These are phyloP conservation scores for Sporothrix schenckii DNA, from an alignment of 2,329 filamentous ascomycete species.

Conservation along the genomic window DNA sequence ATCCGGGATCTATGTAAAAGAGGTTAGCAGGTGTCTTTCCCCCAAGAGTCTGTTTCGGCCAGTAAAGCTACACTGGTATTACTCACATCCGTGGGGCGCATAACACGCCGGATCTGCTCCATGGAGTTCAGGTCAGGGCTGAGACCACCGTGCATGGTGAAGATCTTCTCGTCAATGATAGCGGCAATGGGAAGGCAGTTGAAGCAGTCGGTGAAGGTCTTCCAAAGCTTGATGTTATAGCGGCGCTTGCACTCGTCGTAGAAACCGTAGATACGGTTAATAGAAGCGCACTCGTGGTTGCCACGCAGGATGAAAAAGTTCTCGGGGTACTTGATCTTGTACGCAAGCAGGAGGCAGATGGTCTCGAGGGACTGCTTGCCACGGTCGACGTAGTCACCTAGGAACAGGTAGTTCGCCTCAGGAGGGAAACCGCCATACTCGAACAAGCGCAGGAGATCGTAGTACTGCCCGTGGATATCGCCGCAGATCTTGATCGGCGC, in stretches of 20 bases:
- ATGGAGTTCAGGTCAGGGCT: conserved; percentile 98
- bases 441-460: conserved; percentile 94
- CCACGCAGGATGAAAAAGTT: conserved; percentile 99
- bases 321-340: conserved; percentile 99
- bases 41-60: background rate
- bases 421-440: conserved; percentile 98
- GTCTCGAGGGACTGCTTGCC: conserved; percentile 99
- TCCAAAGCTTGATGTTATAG: conserved; percentile 99
- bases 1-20: conserved; percentile 76
- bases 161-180: conserved; percentile 99
- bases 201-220: conserved; percentile 99
- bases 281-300: conserved; percentile 98
- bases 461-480: conserved; percentile 99
- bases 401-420: conserved; percentile 98
- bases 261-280: conserved; percentile 99
- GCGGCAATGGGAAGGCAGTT: conserved; percentile 97
- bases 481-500: conserved; percentile 99
- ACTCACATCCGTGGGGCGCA: conserved; percentile 98
- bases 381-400: conserved; percentile 97
- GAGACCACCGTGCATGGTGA: conserved; percentile 98
- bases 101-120: conserved; percentile 98
- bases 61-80: background rate
- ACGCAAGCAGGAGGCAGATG: conserved; percentile 92
- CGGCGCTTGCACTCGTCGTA: conserved; percentile 99
- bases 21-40: conserved; percentile 34